Evolutionary conservation across 106 monocot species (phyloP), one percentile per base, ranked within the genome.

Genomic region (Agapanthus africanus): DNA sequence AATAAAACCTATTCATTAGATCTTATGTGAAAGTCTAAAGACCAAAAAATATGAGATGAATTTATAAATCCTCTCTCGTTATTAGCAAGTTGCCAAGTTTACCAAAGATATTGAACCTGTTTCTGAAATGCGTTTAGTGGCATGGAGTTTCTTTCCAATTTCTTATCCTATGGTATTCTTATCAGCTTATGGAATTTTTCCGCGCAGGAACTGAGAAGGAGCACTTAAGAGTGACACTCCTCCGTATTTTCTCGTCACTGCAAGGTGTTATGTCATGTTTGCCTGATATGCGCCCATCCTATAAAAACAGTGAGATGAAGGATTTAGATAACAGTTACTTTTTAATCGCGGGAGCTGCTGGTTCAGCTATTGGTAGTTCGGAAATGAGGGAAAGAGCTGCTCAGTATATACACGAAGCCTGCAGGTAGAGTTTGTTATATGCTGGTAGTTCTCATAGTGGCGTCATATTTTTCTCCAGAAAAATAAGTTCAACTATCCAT

Each of bases 321-420:
- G 74, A 80, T 37, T 57, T 71, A 23, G 78, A 83, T 61, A 13
- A 69, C 23, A 71, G 40, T 57, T 60, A 62, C 49, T 81, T 84
- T 79, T 71, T 90, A 27, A 93, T 93, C 74, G 82, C 90, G 40
- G 97, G 97, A 68, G 78, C 88, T 33, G 72, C 66, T 79, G 97
- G 97, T 22, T 71, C 81, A 31, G 67, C 74, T 77, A 84, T 99
- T 75, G 97, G 92, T 36, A 85, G 74, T 73, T 73, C 89, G 49
- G 90, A 99, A 79, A 73, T 99, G 70, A 87, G 97, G 62, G 97
- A 99, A 76, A 99, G 61, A 78, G 91, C 93, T 79, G 92, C 88
- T 69, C 65, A 87, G 32, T 59, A 79, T 47, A 83, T 99, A 38
- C 92, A 99, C 81, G 32, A 77, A 23, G 87, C 82, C 71, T 99